These are phyloP conservation scores for Bipolaris victoriae DNA, from an alignment of 2,329 filamentous ascomycete genomes.

Conservation along the genomic window DNA sequence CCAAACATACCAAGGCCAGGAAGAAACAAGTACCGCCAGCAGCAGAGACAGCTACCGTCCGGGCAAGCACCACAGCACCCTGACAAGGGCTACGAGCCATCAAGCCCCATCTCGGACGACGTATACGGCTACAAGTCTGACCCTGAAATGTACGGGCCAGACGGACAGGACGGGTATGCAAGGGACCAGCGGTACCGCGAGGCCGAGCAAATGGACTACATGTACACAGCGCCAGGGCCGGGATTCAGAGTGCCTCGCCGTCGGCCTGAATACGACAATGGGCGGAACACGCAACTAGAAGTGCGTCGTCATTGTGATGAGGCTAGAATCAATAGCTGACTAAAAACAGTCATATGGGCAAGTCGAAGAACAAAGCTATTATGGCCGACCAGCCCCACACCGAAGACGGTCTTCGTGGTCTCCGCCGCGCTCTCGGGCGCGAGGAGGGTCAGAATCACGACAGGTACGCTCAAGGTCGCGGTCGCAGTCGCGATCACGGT, in stretches of 20 bases:
- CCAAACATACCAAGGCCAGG: conserved; percentile 16
- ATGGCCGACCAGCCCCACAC: conserved; percentile 24
- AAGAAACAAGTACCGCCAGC: conserved; percentile 17
- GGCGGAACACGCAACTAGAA: conserved; percentile 23
- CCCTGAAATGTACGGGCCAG: conserved; percentile 28
- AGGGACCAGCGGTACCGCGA: conserved; percentile 23
- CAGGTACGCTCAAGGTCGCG: conserved; percentile 27
- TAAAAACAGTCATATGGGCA: conserved; percentile 5
- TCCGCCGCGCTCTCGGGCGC: conserved; percentile 29
- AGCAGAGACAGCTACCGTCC: background rate
- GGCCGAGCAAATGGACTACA: conserved; percentile 25
- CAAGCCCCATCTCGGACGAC: conserved; percentile 1
- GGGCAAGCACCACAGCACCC: conserved; percentile 1
- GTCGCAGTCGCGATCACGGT: conserved; percentile 24
- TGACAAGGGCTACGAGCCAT: conserved; percentile 14
- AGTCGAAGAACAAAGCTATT: conserved; percentile 8
- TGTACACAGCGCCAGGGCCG: conserved; percentile 14
- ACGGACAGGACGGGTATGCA: conserved; percentile 19
- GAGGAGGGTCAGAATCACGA: conserved; percentile 18
- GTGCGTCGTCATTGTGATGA: conserved; percentile 17
- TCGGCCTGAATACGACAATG: conserved; percentile 14
- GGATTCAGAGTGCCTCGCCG: conserved; percentile 23
- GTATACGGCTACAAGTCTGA: conserved; percentile 6
- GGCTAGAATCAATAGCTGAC: conserved; percentile 6
- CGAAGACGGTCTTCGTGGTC: conserved; percentile 39